phyloP scores from a whole-genome alignment of 257 asterid genomes.

The Oldenlandia corymbosa region DNA sequence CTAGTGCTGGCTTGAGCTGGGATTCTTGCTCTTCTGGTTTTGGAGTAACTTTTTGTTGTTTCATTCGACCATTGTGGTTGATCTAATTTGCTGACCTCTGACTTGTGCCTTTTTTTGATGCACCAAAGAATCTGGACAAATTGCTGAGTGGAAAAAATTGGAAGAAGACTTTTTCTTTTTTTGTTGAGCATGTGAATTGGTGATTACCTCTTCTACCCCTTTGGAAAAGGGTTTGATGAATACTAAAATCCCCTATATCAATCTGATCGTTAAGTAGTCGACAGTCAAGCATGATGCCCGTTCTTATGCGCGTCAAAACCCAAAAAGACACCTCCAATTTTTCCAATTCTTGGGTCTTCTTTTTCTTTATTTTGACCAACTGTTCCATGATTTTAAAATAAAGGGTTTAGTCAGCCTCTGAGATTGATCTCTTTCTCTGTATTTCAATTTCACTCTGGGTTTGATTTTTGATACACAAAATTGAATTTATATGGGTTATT shows the following conservation, averaged over 20 bases:
- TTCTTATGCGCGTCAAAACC: constrained; percentile 6
- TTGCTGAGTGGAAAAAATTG: constrained; percentile 2
- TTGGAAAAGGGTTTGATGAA: constrained; percentile 8
- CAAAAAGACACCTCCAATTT: background rate
- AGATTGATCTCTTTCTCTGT: background rate
- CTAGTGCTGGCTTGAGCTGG: constrained; percentile 3
- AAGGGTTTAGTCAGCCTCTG: background rate
- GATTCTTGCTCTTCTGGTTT: background rate
- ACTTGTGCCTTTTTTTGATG: background rate
- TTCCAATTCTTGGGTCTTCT: background rate
- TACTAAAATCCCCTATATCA: constrained; percentile 8
- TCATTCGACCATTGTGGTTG: background rate
- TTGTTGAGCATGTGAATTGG: background rate
- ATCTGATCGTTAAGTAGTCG: background rate
- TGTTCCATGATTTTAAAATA: too few species aligned
- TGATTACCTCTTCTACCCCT: constrained; percentile 22
- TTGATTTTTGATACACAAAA: too few species aligned
- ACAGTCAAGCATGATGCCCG: constrained; percentile 5
- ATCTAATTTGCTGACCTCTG: background rate
- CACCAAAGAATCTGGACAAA: constrained; percentile 16
- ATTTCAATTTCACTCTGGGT: background rate
- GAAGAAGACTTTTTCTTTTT: constrained; percentile 7
- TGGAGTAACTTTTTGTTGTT: background rate
- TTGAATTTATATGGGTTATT: too few species aligned
- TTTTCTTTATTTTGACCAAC: background rate